Evolutionary conservation across 129 eudicot species (phyloP), one percentile per base, ranked within the genome.

Genomic region (Pseudognaphalium luteoalbum): DNA sequence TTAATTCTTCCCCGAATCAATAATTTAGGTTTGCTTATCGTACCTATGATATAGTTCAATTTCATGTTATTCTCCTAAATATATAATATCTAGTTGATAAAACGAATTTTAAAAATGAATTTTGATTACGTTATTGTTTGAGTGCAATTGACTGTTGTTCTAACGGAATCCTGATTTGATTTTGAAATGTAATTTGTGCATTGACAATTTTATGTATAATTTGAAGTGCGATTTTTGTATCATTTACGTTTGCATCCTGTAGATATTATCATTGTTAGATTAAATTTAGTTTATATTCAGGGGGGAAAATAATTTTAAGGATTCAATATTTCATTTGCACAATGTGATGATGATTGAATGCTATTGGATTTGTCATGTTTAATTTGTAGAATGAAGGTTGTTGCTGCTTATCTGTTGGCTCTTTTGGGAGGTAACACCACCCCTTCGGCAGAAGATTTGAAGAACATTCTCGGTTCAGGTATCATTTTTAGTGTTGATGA

Each of bases 401-500:
- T 82, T 9, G 85, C 85, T 4, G 81, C 80, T 5, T 82, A 82
- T 35, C 64, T 82, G 70, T 82, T 81, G 78, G 85, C 85, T 76
- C 68, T 81, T 14, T 64, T 81, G 81, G 85, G 85, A 70, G 85
- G 85, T 50, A 81, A 81, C 81, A 81, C 85, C 16, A n/a, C 6
- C 42, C 85, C 85, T 22, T 3, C 70, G 0, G 85, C 85, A 37
- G 81, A 81, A 22, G 85, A 81, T 76, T 71, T 81, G 78, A 81
- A 81, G 59, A 76, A 39, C n/a, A 81, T 81, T 8, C 81, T 81
- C 17, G 85, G 81, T 39, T 81, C 85, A 81, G 85, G 85, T 81
- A 47, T 51, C 6, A 7, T 1, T 65, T 52, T 37, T n/a, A 7
- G 16, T 47, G 1, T 47, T 47, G 2, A 14, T 14, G 17, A 3